phyloP scores from a whole-genome alignment of 1,284 basidiomycete genomes.

The Trametes versicolor region DNA sequence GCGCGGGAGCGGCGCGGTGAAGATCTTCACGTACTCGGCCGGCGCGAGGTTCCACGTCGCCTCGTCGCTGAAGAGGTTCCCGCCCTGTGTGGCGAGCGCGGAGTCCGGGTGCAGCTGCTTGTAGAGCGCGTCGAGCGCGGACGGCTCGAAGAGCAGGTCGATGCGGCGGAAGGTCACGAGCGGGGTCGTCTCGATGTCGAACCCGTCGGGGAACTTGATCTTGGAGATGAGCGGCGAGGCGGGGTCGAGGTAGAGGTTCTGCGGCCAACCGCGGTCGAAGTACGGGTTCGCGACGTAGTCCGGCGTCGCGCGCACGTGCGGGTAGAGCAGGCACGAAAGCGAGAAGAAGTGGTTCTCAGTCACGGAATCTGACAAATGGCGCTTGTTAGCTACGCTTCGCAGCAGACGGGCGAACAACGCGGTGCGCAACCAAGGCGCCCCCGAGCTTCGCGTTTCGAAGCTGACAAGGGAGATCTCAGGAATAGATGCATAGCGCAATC shows the following conservation, averaged over 20 bases:
- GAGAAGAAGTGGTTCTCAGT: slow-evolving; percentile 79
- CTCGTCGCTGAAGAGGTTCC: slow-evolving; percentile 63
- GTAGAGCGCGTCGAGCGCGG: slow-evolving; percentile 60
- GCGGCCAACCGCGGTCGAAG: slow-evolving; percentile 71
- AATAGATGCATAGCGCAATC: neutral
- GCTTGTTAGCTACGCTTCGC: slow-evolving; percentile 9
- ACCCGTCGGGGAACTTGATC: slow-evolving; percentile 57
- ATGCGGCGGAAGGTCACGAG: slow-evolving; percentile 71
- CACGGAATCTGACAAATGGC: slow-evolving; percentile 59
- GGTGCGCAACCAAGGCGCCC: neutral
- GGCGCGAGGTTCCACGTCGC: slow-evolving; percentile 61
- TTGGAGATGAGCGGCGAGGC: slow-evolving; percentile 56
- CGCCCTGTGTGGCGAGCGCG: slow-evolving; percentile 9
- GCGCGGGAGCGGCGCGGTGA: slow-evolving; percentile 56
- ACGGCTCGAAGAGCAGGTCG: slow-evolving; percentile 63
- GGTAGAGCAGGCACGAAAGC: slow-evolving; percentile 68
- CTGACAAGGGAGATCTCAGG: neutral
- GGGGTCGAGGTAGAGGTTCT: slow-evolving; percentile 67
- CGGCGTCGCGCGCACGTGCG: slow-evolving; percentile 71
- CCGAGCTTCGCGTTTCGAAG: too few species aligned
- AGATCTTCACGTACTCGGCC: slow-evolving; percentile 58
- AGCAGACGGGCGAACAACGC: neutral
- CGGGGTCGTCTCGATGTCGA: slow-evolving; percentile 64
- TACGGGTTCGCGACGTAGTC: slow-evolving; percentile 61
- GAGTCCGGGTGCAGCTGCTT: slow-evolving; percentile 38